A percentile compares a stretch with the other conserved stretches of the same genome.
Evolutionary conservation across 1,284 basidiomycete species (phyloP).

Genomic region (Ustilago tritici): DNA sequence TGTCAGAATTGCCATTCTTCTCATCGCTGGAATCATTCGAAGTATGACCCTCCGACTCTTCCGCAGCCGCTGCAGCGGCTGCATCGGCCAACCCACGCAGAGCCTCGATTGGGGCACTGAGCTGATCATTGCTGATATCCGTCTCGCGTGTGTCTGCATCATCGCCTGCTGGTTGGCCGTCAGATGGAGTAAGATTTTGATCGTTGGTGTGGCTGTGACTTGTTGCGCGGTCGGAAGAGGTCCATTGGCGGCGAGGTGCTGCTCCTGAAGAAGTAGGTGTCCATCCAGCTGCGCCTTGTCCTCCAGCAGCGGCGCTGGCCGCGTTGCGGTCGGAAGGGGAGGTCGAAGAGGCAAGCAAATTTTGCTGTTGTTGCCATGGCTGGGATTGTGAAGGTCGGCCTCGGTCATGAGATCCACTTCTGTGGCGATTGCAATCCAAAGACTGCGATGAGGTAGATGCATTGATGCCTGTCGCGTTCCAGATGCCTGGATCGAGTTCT

Average conservation of each 20-base stretch:
- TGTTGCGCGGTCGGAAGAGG: conserved; percentile 29
- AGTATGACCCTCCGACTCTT: conserved; percentile 38
- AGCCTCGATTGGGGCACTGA: conserved; percentile 87
- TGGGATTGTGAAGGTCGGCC: conserved; percentile 10
- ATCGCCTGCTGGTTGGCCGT: conserved; percentile 16
- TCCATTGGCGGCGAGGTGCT: conserved; percentile 27
- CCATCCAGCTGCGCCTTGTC: conserved; percentile 20
- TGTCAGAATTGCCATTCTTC: conserved; percentile 11
- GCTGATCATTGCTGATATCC: conserved; percentile 54
- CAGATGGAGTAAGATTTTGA: conserved; percentile 28
- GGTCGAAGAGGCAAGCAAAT: conserved; percentile 12
- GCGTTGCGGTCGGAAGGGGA: conserved; percentile 11
- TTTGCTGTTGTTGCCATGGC: conserved; percentile 20
- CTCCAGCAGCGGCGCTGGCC: not conserved
- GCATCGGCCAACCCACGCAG: conserved; percentile 91
- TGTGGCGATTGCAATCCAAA: conserved; percentile 3
- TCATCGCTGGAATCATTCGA: conserved; percentile 41
- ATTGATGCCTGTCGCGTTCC: conserved; percentile 16
- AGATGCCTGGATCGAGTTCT: conserved; percentile 12
- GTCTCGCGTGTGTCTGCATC: conserved; percentile 34
- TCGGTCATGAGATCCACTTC: conserved; percentile 18
- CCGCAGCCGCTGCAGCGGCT: conserved; percentile 83
- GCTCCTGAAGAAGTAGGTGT: conserved; percentile 18
- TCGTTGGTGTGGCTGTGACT: conserved; percentile 35
- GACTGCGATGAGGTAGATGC: conserved; percentile 14